Evolutionary conservation across 768 basidiomycete species (phyloP), one percentile per base, ranked within the genome.

Genomic region (Xerocomus brunneocitrinus): DNA sequence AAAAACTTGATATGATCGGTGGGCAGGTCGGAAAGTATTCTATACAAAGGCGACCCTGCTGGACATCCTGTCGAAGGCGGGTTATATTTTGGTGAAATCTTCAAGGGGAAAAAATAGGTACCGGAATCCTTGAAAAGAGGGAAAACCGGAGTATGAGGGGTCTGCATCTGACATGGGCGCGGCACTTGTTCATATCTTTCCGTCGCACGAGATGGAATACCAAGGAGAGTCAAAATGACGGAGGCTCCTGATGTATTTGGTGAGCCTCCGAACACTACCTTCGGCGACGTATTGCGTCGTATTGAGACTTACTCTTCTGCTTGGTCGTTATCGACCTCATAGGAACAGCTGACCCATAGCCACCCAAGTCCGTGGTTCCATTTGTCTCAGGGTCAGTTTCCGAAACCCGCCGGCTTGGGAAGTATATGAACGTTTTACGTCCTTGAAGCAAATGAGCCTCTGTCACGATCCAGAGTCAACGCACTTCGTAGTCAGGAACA

Each of bases 1-100:
- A 98, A 89, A 72, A 95, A 98, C 7, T 72, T 74, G 22, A 69
- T 62, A 62, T 94, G 87, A 24, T 78, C 71, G 0, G 81, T 74
- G 10, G 82, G 76, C 12, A 94, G 73, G 12, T 76, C 67, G 3
- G 77, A 71, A 10, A 87, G 65, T 19, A 88, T 68, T 12, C 76
- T 73, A 35, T 68, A 71, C 10, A 84, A 57, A 1, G 81, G 68
- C 8, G 76, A 69, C 3, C 55, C 52, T 9, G 66, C 63, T 2
- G 25, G 36, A n/a, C 53, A 24, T 47, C 49, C 54, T 61, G 53
- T 4, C 35, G 13, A 42, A 40, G 24, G 1, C 8, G 19, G 16
- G 8, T 40, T 13, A 34, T 13, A 43, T 27, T 27, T 19, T 14
- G 25, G 6, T 13, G 8, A 28, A 13, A 30, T 8, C 42, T n/a